phyloP scores from a whole-genome alignment of 139 green algal genomes.

The Chlamydomonas sp. region DNA sequence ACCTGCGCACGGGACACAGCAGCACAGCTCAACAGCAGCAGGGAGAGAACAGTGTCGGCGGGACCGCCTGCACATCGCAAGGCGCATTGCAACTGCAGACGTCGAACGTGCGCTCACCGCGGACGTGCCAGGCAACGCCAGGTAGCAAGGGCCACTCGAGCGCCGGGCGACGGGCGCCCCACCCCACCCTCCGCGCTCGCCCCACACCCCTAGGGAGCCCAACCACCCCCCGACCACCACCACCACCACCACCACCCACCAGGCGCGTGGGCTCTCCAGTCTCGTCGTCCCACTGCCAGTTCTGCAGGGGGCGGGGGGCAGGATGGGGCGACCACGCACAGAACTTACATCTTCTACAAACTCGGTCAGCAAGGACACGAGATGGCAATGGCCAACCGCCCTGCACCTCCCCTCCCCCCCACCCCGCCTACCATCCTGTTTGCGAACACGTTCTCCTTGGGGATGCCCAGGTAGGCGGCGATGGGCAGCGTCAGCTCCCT shows the following conservation, averaged over 20 bases:
- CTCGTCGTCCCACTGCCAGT: conserved; percentile 69
- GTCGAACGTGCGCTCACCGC: too few relatives aligned
- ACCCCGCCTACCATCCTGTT: conserved; percentile 80
- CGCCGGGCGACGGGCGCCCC: too few relatives aligned
- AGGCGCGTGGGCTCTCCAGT: conserved; percentile 48
- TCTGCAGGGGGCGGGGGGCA: not conserved
- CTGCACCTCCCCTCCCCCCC: not conserved
- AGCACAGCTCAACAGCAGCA: not conserved
- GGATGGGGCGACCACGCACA: not conserved
- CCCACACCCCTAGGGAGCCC: not conserved
- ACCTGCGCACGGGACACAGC: conserved; percentile 49
- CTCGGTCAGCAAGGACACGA: too few relatives aligned
- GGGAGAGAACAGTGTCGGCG: too few relatives aligned
- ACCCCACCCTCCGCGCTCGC: not conserved
- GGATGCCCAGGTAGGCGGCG: conserved; percentile 66
- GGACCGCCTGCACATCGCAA: too few relatives aligned
- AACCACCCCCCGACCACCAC: not conserved
- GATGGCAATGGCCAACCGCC: not conserved
- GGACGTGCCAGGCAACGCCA: too few relatives aligned
- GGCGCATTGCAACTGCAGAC: too few relatives aligned
- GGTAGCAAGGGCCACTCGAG: too few relatives aligned
- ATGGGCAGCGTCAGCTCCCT: conserved; percentile 80
- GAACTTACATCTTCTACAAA: not conserved
- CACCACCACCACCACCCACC: not conserved
- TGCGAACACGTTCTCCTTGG: conserved; percentile 72